phyloP scores from a whole-genome alignment of 192 early-diverging fungal genomes.

The Coemansia sp. region DNA sequence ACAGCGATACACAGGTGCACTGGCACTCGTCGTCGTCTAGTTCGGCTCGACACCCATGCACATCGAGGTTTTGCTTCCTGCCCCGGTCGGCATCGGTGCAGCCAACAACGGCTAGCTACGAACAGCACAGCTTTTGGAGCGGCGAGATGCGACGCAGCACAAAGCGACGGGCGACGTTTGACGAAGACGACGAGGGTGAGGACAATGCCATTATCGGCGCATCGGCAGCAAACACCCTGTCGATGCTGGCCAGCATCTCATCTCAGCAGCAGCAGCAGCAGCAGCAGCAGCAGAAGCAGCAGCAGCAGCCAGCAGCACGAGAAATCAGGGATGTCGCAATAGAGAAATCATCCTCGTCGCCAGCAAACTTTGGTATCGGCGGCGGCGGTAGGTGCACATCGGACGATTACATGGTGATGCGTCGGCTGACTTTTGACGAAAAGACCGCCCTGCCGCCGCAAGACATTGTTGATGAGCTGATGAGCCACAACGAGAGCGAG shows the following conservation, averaged over 20 bases:
- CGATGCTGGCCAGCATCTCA: conserved; percentile 28
- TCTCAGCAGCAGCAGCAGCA: conserved; percentile 9
- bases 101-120: neutral
- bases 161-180: conserved; percentile 4
- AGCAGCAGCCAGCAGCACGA: no score
- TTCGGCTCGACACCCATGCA: neutral
- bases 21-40: neutral
- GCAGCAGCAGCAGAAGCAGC: no score
- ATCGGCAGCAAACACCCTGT: conserved; percentile 7
- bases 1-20: neutral
- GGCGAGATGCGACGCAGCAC: neutral
- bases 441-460: conserved; percentile 19
- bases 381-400: conserved; percentile 9
- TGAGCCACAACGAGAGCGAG: conserved; percentile 23
- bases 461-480: conserved; percentile 39
- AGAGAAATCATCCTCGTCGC: neutral
- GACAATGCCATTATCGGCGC: neutral
- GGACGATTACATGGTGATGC: neutral
- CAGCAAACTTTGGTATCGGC: conserved; percentile 3
- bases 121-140: neutral
- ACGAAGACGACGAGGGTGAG: neutral
- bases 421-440: conserved; percentile 24
- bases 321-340: neutral
- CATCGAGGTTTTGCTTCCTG: neutral
- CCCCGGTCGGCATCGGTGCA: neutral